Conservation (phyloP, 495 filamentous ascomycete species). For the Xylaria grammica region DNA sequence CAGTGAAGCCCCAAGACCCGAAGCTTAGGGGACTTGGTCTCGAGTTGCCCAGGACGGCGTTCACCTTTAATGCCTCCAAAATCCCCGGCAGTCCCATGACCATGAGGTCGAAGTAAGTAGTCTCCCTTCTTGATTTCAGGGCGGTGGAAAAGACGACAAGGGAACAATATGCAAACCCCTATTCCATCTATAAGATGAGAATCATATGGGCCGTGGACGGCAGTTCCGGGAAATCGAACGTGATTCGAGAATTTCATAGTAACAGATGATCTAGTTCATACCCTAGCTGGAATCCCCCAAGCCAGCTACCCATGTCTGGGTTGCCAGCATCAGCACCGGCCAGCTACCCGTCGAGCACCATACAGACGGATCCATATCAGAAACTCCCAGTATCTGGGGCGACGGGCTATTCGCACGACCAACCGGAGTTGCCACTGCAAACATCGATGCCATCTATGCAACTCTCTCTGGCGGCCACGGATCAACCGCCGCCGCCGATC, state of each 20-base stretch:
- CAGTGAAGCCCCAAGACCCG: conserved; percentile 57
- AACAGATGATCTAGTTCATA: conserved; percentile 41
- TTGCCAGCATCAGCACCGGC: conserved; percentile 47
- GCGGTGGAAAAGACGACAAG: neutral
- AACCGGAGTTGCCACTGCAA: conserved; percentile 53
- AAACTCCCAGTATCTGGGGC: conserved; percentile 52
- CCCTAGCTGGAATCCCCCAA: conserved; percentile 48
- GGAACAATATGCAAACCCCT: neutral
- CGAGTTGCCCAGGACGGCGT: conserved; percentile 56
- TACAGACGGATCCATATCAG: conserved; percentile 50
- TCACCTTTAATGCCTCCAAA: conserved; percentile 60
- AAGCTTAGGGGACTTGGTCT: conserved; percentile 50
- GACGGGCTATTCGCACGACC: conserved; percentile 51
- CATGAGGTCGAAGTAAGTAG: conserved; percentile 58
- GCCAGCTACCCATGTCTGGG: conserved; percentile 41
- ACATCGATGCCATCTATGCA: conserved; percentile 58
- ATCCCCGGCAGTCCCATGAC: conserved; percentile 57
- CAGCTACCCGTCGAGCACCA: conserved; percentile 49
- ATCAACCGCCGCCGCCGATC: conserved; percentile 48
- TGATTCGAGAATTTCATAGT: conserved; percentile 25
- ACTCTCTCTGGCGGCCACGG: conserved; percentile 47
- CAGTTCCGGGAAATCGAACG: neutral
- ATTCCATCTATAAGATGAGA: conserved; percentile 1
- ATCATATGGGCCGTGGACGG: neutral
- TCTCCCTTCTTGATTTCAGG: neutral